Conservation (phyloP, 2,329 filamentous ascomycete genomes). For the Pestalotiopsis sp. region DNA sequence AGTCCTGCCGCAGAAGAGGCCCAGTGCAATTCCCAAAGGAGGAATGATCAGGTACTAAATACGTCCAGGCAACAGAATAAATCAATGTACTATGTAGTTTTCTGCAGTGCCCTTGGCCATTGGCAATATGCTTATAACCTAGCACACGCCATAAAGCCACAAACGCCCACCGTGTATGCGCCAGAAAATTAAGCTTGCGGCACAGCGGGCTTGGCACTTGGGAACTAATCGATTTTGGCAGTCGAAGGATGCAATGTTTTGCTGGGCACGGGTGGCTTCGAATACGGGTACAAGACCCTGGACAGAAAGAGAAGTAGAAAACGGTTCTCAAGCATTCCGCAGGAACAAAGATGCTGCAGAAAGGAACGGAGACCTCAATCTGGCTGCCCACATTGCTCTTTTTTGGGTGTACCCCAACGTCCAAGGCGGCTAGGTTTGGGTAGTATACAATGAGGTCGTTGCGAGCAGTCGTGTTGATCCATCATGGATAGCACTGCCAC, state of each 20-base stretch:
- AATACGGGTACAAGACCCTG: background rate
- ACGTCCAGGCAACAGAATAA: constrained; percentile 11
- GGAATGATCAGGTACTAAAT: background rate
- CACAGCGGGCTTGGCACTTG: background rate
- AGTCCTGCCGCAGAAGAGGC: background rate
- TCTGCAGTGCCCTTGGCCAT: background rate
- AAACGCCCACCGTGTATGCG: background rate
- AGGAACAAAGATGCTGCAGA: too few relatives aligned
- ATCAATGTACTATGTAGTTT: background rate
- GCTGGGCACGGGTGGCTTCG: background rate
- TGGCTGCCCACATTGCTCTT: too few relatives aligned
- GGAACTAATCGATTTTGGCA: background rate
- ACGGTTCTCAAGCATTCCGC: too few relatives aligned
- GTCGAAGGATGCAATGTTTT: background rate
- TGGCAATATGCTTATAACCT: too few relatives aligned
- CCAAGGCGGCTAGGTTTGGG: background rate
- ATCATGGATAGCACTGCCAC: background rate
- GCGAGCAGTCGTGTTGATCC: background rate
- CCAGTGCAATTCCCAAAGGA: background rate
- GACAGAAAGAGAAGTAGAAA: too few relatives aligned
- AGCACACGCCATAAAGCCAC: too few relatives aligned
- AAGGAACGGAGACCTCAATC: too few relatives aligned
- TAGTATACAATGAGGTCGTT: background rate
- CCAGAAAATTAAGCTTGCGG: background rate
- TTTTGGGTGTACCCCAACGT: too few relatives aligned